Base-by-base conservation (phyloP, 192 early-diverging fungal species). In the Coemansia sp. region DNA sequence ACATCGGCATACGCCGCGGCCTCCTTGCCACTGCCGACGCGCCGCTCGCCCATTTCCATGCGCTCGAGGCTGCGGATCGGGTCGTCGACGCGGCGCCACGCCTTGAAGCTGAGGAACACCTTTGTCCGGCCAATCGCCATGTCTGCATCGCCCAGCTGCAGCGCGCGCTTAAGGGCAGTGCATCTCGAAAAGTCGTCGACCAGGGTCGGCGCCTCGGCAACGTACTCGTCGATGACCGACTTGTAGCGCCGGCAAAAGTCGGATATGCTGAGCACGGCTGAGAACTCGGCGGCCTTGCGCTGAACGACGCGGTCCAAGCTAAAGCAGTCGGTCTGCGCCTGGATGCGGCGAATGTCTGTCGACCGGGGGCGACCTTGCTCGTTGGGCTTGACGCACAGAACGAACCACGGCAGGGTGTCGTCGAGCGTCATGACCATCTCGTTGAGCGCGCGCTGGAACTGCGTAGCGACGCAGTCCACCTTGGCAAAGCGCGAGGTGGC, bases 41-140 rank as follows among this genome's bases (percentile, higher is more conserved):
- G 78, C 68, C 86, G 80, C 39, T 88, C 83, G 32, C 84, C 82
- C 29, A 79, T 81, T 47, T 93, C 67, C 58, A 63, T 60, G 65
- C 78, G 78, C 65, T 82, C 91, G 14, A 81, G 51, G 13, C 74
- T 83, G 20, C 88, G 86, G 50, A 95, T 77, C 14, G 76, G 79
- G 59, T 89, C 88, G 70, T 98, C 95, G 32, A 98, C 80, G 35
- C 83, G 82, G 54, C 90, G 83, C 95, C 94, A 98, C 16, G 85
- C 82, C 1, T 27, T 62, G 74, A 92, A 93, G 59, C 83, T 84
- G 46, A 98, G 62, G 60, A 87, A 95, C 19, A 94, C 78, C 64
- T 89, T 82, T 23, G 68, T 71, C 24, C 67, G 61, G 8, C 87
- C 87, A 24, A 88, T 55, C 10, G 80, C 71, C 71, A 84, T 83